Conservation (phyloP, 805 yeast genomes). For the Kodamaea hsintzibuensis region DNA sequence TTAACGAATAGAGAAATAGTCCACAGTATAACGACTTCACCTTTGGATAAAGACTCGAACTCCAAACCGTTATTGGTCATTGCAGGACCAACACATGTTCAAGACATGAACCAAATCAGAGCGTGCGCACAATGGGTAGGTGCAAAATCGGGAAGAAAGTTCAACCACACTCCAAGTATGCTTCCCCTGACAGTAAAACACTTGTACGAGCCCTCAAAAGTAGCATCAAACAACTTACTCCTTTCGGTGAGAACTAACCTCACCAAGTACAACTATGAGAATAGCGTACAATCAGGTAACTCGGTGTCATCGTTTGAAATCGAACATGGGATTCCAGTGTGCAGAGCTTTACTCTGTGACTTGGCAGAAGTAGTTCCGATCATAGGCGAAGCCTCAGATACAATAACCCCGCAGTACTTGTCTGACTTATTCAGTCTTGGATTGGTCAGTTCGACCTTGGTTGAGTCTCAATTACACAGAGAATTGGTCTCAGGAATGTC, state of each 20-base stretch:
- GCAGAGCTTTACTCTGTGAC: conserved; percentile 40
- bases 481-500: conserved; percentile 53
- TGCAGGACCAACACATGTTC: conserved; percentile 40
- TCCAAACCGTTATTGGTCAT: conserved; percentile 28
- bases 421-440: conserved; percentile 49
- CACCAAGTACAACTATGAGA: conserved; percentile 19
- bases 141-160: conserved; percentile 16
- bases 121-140: conserved; percentile 47
- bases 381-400: conserved; percentile 47
- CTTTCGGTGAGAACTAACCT: conserved; percentile 41
- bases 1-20: conserved; percentile 8
- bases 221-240: conserved; percentile 16
- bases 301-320: conserved; percentile 32
- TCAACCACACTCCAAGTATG: conserved; percentile 10
- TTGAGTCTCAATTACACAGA: conserved; percentile 52
- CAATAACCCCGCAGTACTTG: conserved; percentile 52
- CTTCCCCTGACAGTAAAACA: conserved; percentile 5
- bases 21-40: background rate
- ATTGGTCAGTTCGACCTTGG: conserved; percentile 41
- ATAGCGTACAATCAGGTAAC: background rate
- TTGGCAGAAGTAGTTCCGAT: conserved; percentile 46
- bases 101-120: conserved; percentile 31
- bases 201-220: conserved; percentile 7
- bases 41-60: background rate
- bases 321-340: conserved; percentile 40